A percentile compares a stretch with the other conserved stretches of the same genome.
phyloP scores from a whole-genome alignment of 495 filamentous ascomycete genomes.

The Talaromyces adpressus region DNA sequence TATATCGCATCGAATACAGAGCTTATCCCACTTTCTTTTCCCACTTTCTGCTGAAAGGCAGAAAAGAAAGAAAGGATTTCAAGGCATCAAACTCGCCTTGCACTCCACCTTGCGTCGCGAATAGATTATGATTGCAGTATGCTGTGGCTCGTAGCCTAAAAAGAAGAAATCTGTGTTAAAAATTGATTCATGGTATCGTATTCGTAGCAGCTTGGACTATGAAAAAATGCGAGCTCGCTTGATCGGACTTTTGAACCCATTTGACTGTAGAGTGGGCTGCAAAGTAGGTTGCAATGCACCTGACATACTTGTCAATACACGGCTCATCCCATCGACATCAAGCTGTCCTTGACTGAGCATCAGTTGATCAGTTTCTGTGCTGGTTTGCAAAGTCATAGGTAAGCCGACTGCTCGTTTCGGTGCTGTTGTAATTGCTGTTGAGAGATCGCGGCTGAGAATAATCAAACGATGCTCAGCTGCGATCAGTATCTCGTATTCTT shows the following conservation, averaged over 20 bases:
- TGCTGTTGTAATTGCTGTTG: not conserved
- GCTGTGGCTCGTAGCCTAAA: not conserved
- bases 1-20: slow-evolving; percentile 56
- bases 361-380: slow-evolving; percentile 31
- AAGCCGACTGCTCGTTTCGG: not conserved
- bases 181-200: slow-evolving; percentile 8
- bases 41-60: not conserved
- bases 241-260: slow-evolving; percentile 4
- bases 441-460: slow-evolving; percentile 39
- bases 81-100: slow-evolving; percentile 50
- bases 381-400: slow-evolving; percentile 15
- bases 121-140: slow-evolving; percentile 7
- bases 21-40: slow-evolving; percentile 33
- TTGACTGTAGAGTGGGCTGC: slow-evolving; percentile 22
- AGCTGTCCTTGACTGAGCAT: slow-evolving; percentile 39
- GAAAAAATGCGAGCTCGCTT: slow-evolving; percentile 37
- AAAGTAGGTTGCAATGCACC: slow-evolving; percentile 20
- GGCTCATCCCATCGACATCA: slow-evolving; percentile 47
- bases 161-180: not conserved
- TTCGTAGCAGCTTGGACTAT: slow-evolving; percentile 26
- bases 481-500: slow-evolving; percentile 52
- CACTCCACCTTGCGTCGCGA: slow-evolving; percentile 52
- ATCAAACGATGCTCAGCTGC: slow-evolving; percentile 58
- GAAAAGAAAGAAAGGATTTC: slow-evolving; percentile 29
- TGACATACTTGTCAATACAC: slow-evolving; percentile 41